phyloP scores from a whole-genome alignment of 495 filamentous ascomycete genomes.

The Trichoderma reesei region DNA sequence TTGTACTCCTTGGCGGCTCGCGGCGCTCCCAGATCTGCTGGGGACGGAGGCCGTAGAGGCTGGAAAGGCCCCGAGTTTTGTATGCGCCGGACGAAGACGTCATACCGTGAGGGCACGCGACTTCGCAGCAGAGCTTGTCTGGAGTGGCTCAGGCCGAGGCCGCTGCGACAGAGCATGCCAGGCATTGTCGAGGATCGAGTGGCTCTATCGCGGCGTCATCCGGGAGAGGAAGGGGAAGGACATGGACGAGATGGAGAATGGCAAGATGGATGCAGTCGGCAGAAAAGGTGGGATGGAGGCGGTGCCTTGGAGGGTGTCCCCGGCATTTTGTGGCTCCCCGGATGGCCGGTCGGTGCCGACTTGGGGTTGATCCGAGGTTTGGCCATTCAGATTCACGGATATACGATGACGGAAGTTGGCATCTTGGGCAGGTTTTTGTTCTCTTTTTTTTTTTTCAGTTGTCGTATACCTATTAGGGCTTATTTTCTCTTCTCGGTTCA shows the following conservation, averaged over 20 bases:
- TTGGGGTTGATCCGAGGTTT: background rate
- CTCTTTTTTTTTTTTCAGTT: too few relatives aligned
- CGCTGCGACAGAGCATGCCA: conserved; percentile 2
- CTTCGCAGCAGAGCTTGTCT: conserved; percentile 4
- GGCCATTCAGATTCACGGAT: too few relatives aligned
- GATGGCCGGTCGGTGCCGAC: background rate
- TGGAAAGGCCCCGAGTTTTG: conserved; percentile 38
- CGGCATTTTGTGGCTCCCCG: background rate
- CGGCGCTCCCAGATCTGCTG: conserved; percentile 67
- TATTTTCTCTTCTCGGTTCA: too few relatives aligned
- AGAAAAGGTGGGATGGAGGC: background rate
- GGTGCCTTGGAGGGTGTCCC: background rate
- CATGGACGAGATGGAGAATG: background rate
- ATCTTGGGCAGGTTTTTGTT: too few relatives aligned
- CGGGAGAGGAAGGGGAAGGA: background rate
- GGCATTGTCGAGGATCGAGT: background rate
- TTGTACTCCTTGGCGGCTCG: conserved; percentile 53
- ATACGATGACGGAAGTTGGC: too few relatives aligned
- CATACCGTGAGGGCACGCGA: background rate
- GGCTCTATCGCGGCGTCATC: background rate
- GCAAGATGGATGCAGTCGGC: background rate
- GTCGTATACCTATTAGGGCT: too few relatives aligned
- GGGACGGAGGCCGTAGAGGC: conserved; percentile 72
- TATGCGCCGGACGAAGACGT: conserved; percentile 13
- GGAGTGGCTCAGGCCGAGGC: background rate